Evolutionary conservation across 345 rosid species (phyloP).

Genomic region (Syzygium grande): DNA sequence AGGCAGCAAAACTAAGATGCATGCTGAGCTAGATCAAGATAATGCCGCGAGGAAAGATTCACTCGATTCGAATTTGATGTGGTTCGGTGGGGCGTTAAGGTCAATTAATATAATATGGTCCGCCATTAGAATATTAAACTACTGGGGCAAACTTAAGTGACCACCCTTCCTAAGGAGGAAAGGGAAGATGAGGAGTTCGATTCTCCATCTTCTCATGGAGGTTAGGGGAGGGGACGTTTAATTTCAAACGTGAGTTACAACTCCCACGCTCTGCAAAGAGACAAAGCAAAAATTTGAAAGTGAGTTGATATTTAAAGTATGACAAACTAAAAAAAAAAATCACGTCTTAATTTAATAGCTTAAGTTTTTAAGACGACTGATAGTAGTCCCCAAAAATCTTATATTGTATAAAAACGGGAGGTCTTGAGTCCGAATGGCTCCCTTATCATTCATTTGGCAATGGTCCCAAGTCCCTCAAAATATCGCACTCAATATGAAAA

Average conservation of each 20-base stretch:
- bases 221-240: no score
- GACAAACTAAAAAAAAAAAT: no score
- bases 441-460: neutral
- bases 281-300: no score
- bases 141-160: no score
- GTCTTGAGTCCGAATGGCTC: neutral
- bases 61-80: neutral
- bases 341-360: neutral
- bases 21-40: neutral
- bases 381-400: neutral
- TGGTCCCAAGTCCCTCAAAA: neutral
- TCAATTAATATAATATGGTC: neutral
- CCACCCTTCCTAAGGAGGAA: no score
- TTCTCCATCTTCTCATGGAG: no score
- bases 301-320: no score
- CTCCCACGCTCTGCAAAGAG: no score
- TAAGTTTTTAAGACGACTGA: neutral
- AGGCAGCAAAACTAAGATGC: neutral
- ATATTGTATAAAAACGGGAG: neutral
- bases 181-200: no score
- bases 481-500: neutral
- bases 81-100: neutral
- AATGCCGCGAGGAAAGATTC: neutral
- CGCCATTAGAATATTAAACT: neutral
- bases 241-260: no score